These are phyloP conservation scores for Stephania yunnanensis DNA, from an alignment of 164 flowering plant genomes.

Conservation along the genomic window DNA sequence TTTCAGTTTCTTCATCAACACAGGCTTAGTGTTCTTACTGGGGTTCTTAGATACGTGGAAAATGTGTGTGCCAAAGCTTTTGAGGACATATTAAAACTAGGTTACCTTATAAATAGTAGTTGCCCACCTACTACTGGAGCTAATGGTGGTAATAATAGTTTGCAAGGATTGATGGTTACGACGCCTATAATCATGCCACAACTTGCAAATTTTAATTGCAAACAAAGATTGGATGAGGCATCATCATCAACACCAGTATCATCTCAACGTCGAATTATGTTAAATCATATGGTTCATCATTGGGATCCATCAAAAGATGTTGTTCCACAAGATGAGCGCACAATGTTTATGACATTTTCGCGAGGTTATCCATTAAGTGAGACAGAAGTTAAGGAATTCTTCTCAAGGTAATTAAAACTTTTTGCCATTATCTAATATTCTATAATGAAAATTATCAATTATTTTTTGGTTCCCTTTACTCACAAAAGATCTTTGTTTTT, in stretches of 20 bases:
- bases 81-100: conserved; percentile 20
- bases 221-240: neutral
- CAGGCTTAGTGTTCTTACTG: conserved; percentile 13
- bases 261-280: neutral
- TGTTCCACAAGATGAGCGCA: conserved; percentile 31
- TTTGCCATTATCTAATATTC: neutral
- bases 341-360: conserved; percentile 58
- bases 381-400: conserved; percentile 33
- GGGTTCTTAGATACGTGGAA: conserved; percentile 14
- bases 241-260: neutral
- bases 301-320: neutral
- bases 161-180: neutral
- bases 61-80: conserved; percentile 36
- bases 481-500: no score
- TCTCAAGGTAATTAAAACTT: conserved; percentile 24
- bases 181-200: neutral
- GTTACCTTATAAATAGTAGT: no score
- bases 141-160: neutral
- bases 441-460: no score
- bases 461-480: no score
- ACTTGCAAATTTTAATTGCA: neutral
- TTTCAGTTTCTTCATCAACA: conserved; percentile 27
- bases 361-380: conserved; percentile 49
- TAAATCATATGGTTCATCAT: neutral
- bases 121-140: no score